Conservation (phyloP, 2,329 filamentous ascomycete genomes). For the Monilinia polystroma region DNA sequence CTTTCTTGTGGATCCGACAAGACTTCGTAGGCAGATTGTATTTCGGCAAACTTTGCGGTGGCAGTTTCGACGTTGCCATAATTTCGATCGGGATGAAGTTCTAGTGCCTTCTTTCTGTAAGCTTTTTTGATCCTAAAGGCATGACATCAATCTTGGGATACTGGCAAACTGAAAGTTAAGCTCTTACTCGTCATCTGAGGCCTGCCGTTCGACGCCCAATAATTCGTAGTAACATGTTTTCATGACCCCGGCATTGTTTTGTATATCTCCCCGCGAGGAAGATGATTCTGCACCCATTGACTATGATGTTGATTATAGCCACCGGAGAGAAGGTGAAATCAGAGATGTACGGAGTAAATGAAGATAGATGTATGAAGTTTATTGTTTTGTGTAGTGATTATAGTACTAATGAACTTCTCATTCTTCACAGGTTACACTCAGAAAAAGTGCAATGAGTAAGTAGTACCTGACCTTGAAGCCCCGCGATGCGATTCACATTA, state of each 20-base stretch:
- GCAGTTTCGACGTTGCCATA: conserved; percentile 79
- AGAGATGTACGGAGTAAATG: background rate
- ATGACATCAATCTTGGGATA: conserved; percentile 24
- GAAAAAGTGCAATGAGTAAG: too few relatives aligned
- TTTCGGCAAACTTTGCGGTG: conserved; percentile 83
- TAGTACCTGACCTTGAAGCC: too few relatives aligned
- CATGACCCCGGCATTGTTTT: conserved; percentile 22
- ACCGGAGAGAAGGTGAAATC: background rate
- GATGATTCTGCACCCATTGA: conserved; percentile 36
- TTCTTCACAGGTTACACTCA: too few relatives aligned
- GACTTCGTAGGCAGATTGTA: conserved; percentile 93
- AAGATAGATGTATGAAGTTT: background rate
- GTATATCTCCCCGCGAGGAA: conserved; percentile 23
- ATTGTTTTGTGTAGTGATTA: background rate
- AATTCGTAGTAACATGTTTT: conserved; percentile 87
- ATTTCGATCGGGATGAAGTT: conserved; percentile 94
- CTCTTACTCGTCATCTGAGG: conserved; percentile 74
- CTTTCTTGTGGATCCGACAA: conserved; percentile 93
- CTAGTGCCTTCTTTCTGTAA: conserved; percentile 85
- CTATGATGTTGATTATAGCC: background rate
- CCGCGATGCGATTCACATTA: background rate
- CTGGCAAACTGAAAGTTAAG: conserved; percentile 6
- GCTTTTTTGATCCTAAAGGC: conserved; percentile 78
- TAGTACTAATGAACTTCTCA: too few relatives aligned
- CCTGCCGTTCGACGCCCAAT: conserved; percentile 68